phyloP scores from a whole-genome alignment of 1,139 yeast species.

The Candida tropicalis region DNA sequence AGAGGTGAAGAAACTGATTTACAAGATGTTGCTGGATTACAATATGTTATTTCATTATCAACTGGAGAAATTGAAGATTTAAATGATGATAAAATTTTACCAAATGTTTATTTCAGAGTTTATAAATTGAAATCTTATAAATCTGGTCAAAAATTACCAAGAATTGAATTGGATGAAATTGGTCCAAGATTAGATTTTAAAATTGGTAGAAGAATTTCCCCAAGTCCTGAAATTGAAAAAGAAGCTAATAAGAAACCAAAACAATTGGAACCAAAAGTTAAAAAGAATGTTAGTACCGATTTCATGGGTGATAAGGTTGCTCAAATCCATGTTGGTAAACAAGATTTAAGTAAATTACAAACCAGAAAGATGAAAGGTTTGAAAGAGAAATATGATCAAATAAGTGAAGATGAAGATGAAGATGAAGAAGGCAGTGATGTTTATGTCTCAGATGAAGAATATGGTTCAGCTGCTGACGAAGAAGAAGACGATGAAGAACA shows the following conservation, averaged over 20 bases:
- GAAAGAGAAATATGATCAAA: conserved; percentile 81
- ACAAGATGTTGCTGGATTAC: conserved; percentile 94
- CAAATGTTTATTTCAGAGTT: conserved; percentile 86
- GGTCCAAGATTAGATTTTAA: conserved; percentile 96
- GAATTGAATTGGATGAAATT: conserved; percentile 91
- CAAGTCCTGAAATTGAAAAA: conserved; percentile 86
- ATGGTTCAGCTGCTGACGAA: no score
- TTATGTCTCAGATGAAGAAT: conserved; percentile 28
- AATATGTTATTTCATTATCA: conserved; percentile 83
- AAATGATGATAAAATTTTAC: conserved; percentile 43
- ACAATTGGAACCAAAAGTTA: conserved; percentile 77
- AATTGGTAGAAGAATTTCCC: conserved; percentile 83
- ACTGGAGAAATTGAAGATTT: conserved; percentile 58
- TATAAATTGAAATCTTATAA: conserved; percentile 80
- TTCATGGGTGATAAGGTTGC: conserved; percentile 96
- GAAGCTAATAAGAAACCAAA: conserved; percentile 85
- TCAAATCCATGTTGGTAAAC: conserved; percentile 93
- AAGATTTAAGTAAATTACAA: conserved; percentile 86
- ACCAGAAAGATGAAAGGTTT: conserved; percentile 99
- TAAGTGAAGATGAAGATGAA: conserved; percentile 48
- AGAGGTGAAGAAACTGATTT: conserved; percentile 82
- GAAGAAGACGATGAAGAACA: conserved; percentile 30
- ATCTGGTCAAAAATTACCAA: conserved; percentile 86
- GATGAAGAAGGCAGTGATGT: conserved; percentile 24
- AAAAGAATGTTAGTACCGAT: conserved; percentile 89